phyloP scores from a whole-genome alignment of 2,329 filamentous ascomycete species.

The Stagonosporopsis cucurbitacearum region DNA sequence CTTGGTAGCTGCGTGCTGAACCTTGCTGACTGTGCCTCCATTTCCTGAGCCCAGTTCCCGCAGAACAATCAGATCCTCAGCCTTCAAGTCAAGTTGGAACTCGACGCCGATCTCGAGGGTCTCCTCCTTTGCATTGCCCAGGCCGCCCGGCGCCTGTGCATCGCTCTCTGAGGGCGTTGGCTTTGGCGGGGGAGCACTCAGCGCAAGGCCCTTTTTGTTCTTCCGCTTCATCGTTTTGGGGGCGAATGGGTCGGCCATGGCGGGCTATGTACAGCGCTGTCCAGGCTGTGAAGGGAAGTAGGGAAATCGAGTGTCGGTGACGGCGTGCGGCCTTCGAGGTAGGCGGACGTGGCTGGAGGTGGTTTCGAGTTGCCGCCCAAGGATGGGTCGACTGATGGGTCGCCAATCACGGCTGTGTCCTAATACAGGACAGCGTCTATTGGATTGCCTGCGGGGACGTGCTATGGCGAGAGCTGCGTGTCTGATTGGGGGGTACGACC shows the following conservation, averaged over 20 bases:
- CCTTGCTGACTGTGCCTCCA: conserved; percentile 97
- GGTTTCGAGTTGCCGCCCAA: conserved; percentile 47
- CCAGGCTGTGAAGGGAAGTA: conserved; percentile 2
- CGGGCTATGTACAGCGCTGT: conserved; percentile 16
- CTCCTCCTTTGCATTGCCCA: conserved; percentile 69
- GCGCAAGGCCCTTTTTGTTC: conserved; percentile 94
- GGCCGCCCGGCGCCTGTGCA: conserved; percentile 64
- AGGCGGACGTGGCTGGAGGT: conserved; percentile 13
- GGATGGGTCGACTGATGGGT: conserved; percentile 41
- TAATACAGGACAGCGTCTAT: conserved; percentile 49
- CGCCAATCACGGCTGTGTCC: conserved; percentile 47
- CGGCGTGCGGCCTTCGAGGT: conserved; percentile 4
- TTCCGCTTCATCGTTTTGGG: conserved; percentile 93
- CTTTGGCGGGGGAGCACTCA: conserved; percentile 79
- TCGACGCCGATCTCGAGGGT: conserved; percentile 95
- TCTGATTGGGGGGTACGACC: conserved; percentile 31
- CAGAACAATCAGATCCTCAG: conserved; percentile 89
- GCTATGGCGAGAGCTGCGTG: conserved; percentile 26
- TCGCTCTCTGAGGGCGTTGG: conserved; percentile 74
- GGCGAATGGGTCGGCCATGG: conserved; percentile 68
- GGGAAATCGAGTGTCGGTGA: conserved; percentile 4
- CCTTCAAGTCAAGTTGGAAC: conserved; percentile 90
- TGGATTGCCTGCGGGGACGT: conserved; percentile 44
- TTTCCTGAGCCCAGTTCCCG: conserved; percentile 96
- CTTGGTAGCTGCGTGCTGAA: conserved; percentile 91